Percentiles rank a stretch among this genome's conserved stretches.
Conservation (phyloP, 345 rosid genomes). For the Pelargonium nanum region DNA sequence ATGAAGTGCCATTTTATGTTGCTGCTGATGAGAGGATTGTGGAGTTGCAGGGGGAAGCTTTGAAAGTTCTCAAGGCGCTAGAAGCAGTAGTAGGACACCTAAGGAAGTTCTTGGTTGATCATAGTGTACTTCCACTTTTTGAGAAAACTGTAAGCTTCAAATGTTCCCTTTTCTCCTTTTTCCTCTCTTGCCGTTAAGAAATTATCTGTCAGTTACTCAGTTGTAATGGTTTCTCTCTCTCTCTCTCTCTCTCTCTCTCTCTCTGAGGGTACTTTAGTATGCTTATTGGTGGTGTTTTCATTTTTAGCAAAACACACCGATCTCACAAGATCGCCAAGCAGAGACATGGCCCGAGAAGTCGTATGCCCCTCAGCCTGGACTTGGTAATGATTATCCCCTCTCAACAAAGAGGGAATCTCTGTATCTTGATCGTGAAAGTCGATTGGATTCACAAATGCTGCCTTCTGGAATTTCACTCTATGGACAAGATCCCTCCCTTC, state of each 20-base stretch:
- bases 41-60: conserved; percentile 60
- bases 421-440: conserved; percentile 44
- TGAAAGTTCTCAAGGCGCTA: conserved; percentile 54
- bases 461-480: conserved; percentile 45
- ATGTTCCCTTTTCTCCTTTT: background rate
- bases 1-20: conserved; percentile 49
- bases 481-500: conserved; percentile 44
- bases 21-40: conserved; percentile 58
- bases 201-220: too few relatives aligned
- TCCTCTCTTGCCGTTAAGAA: conserved; percentile 1
- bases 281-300: background rate
- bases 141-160: conserved; percentile 53
- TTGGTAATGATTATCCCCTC: conserved; percentile 34
- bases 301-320: conserved; percentile 36
- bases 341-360: conserved; percentile 42
- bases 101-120: conserved; percentile 76
- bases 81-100: conserved; percentile 66
- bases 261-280: conserved; percentile 5
- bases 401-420: conserved; percentile 45
- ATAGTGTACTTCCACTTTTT: conserved; percentile 61
- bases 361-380: conserved; percentile 19
- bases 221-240: background rate
- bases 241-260: conserved; percentile 1
- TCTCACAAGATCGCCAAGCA: conserved; percentile 42
- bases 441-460: conserved; percentile 35